phyloP scores from a whole-genome alignment of 179 eudicot species.

The Pouteria campechiana region DNA sequence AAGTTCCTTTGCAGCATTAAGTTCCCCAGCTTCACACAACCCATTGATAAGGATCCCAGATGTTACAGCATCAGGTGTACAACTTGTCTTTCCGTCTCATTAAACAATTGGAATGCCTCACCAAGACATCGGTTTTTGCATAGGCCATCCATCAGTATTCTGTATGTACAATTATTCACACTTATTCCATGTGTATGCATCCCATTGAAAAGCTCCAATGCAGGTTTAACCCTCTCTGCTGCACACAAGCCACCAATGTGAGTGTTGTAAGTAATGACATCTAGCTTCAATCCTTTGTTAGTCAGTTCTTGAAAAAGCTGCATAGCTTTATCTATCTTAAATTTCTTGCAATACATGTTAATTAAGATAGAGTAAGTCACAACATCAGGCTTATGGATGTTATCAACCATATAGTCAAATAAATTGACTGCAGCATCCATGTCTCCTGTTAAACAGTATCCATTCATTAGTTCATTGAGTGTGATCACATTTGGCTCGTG shows the following conservation, averaged over 20 bases:
- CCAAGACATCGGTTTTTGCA: slow-evolving; percentile 3
- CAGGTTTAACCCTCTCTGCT: slow-evolving; percentile 1
- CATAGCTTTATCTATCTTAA: slow-evolving; percentile 1
- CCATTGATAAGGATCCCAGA: no score
- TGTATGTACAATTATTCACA: neutral
- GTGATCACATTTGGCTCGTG: slow-evolving; percentile 1
- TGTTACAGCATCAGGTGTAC: no score
- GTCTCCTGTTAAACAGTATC: slow-evolving; percentile 6
- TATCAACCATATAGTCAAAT: neutral
- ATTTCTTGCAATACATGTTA: slow-evolving; percentile 6
- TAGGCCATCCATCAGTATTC: slow-evolving; percentile 3
- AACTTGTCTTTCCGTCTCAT: neutral
- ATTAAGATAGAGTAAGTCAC: slow-evolving; percentile 3
- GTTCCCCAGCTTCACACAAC: no score
- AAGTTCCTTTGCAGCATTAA: no score
- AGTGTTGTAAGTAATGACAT: neutral
- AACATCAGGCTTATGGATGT: neutral
- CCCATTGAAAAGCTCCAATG: neutral
- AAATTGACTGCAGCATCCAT: neutral
- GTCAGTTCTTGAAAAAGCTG: slow-evolving; percentile 3
- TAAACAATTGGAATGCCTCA: slow-evolving; percentile 4
- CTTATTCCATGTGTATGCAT: slow-evolving; percentile 1
- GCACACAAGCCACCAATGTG: slow-evolving; percentile 2
- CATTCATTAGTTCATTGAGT: slow-evolving; percentile 4
- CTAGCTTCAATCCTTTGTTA: slow-evolving; percentile 5